phyloP scores from a whole-genome alignment of 306 rosid species.

The Trichosanthes cucumerina region DNA sequence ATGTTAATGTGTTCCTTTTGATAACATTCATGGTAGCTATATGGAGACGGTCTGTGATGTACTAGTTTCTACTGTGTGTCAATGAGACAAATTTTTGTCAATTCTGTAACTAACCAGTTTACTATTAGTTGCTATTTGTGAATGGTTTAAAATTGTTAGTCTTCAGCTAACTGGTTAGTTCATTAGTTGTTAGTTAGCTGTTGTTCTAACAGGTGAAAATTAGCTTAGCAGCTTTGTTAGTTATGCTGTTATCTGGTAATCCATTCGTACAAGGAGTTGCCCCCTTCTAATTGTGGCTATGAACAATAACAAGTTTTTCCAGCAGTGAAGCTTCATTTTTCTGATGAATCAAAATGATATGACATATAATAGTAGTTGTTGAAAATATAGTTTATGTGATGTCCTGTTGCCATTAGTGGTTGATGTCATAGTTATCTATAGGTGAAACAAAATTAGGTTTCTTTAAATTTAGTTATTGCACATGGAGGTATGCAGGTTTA shows the following conservation, averaged over 20 bases:
- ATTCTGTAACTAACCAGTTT: not conserved
- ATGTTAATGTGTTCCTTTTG: not conserved
- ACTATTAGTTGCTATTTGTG: not conserved
- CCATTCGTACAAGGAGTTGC: not conserved
- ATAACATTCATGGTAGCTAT: not conserved
- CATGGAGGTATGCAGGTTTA: not conserved
- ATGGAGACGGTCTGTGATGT: not conserved
- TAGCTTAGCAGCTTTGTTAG: not conserved
- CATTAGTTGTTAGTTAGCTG: not conserved
- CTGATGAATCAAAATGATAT: not conserved
- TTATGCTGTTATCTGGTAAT: not conserved
- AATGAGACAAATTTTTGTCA: not conserved
- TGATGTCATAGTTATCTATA: not conserved
- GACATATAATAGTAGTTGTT: not conserved
- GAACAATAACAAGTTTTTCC: not conserved
- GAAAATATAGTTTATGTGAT: not conserved
- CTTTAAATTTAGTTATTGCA: slow-evolving; percentile 1
- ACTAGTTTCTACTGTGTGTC: not conserved
- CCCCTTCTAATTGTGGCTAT: not conserved
- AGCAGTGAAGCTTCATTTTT: not conserved
- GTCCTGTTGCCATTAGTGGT: not conserved
- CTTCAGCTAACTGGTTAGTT: not conserved
- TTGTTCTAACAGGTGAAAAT: not conserved
- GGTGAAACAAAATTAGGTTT: not conserved
- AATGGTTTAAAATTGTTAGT: not conserved